Base-by-base conservation (phyloP, 352 stramenopile species). In the Phytophthora hybrid region DNA sequence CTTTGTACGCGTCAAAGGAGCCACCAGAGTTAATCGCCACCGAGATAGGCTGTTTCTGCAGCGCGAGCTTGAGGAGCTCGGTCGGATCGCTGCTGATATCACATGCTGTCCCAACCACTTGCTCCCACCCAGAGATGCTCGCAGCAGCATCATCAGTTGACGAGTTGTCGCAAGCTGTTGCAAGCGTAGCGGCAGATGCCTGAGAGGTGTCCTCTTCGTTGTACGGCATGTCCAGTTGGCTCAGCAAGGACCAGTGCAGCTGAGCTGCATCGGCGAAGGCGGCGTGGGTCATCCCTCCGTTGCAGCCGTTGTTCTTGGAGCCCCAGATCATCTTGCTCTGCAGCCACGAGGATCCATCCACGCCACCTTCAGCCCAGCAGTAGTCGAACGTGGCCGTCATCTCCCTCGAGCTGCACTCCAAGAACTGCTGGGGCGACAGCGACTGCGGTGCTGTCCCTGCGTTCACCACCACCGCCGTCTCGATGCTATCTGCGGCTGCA, bases 1-100 rank as follows among this genome's bases (percentile, higher is more conserved):
- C 76, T 60, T 93, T 93, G 84, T 94, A 94, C 61, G 89, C 81
- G 56, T 96, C 93, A 66, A 96, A 94, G 41, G 78, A 72, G 13
- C 78, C 81, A n/a, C 81, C 80, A 26, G 89, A 94, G 79, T 94
- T 93, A 55, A 96, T 85, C 13, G 87, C 89, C 26, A 91, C 89
- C 5, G 89, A 91, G 41, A 96, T 84, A 10, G 89, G 89, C 49
- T 93, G 87, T 44, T 84, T 74, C 65, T 91, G 83, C 34, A 96
- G 71, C 41, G 86, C 87, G 32, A 85, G 57, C 64, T 92, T 92
- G 39, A 96, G 81, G 26, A 96, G 67, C 41, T 86, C 66, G 9
- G 74, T 85, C 16, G 86, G 44, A 59, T 93, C 80, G n/a, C 65
- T 86, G 41, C 76, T 87, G 59, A 77, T 69, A 9, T 78, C 63